Conservation (phyloP, 768 basidiomycete species). For the Tricholoma terreum region DNA sequence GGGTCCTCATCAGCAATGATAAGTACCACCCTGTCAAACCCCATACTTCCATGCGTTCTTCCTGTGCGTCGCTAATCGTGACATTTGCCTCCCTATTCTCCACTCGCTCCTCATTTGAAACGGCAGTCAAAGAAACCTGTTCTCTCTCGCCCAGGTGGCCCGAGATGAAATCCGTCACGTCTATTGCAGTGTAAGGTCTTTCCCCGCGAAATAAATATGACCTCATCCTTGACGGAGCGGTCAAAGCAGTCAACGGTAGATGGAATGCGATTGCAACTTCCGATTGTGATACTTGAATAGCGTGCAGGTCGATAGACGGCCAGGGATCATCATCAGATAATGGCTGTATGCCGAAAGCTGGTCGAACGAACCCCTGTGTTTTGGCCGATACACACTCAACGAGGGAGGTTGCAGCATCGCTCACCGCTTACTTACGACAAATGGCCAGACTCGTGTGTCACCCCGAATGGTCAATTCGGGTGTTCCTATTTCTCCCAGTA, state of each 20-base stretch:
- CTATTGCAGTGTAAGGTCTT: conserved; percentile 62
- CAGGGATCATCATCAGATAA: conserved; percentile 43
- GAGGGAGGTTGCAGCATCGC: not conserved
- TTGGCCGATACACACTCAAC: not conserved
- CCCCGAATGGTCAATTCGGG: conserved; percentile 56
- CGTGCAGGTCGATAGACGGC: conserved; percentile 55
- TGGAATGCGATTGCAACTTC: conserved; percentile 76
- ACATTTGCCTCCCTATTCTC: conserved; percentile 28
- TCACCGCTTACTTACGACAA: conserved; percentile 51
- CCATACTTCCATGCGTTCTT: conserved; percentile 68
- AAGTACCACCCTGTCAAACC: conserved; percentile 86
- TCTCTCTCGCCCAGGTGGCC: conserved; percentile 10
- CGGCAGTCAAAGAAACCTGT: conserved; percentile 17
- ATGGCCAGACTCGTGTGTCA: conserved; percentile 69
- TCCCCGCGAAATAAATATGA: conserved; percentile 52
- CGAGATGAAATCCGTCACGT: conserved; percentile 58
- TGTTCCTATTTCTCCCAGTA: conserved; percentile 64
- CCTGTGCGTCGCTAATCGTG: conserved; percentile 38
- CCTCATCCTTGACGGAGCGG: conserved; percentile 46
- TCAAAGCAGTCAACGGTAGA: conserved; percentile 55
- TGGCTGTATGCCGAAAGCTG: conserved; percentile 12
- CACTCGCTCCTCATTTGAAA: conserved; percentile 27
- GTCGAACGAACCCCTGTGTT: conserved; percentile 39
- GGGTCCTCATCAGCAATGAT: conserved; percentile 52
- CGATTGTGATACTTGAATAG: conserved; percentile 48